phyloP scores from a whole-genome alignment of 306 rosid genomes.

The Biancaea sappan region DNA sequence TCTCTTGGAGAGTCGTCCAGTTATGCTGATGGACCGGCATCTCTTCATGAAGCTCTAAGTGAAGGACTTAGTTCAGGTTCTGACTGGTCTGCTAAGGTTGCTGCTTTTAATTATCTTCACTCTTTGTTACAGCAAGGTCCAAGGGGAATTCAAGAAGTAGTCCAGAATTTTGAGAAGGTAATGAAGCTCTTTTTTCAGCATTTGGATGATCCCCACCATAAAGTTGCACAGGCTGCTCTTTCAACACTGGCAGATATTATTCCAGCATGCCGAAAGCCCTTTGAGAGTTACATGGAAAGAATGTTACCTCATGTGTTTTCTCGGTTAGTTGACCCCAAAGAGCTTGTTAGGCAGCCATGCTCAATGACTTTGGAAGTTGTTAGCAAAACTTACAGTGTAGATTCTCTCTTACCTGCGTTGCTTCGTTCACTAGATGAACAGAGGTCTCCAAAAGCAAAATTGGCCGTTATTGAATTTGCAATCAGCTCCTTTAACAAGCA shows the following conservation, averaged over 20 bases:
- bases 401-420: constrained; percentile 95
- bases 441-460: constrained; percentile 96
- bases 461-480: constrained; percentile 95
- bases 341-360: constrained; percentile 90
- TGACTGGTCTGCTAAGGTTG: constrained; percentile 98
- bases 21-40: constrained; percentile 83
- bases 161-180: constrained; percentile 94
- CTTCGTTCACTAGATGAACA: constrained; percentile 99
- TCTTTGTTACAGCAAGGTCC: constrained; percentile 96
- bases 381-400: constrained; percentile 77
- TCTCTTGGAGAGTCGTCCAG: constrained; percentile 76
- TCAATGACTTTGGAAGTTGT: constrained; percentile 89
- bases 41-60: constrained; percentile 90
- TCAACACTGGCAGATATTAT: constrained; percentile 91
- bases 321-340: constrained; percentile 96
- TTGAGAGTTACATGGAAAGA: constrained; percentile 98
- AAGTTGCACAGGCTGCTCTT: constrained; percentile 99
- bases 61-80: constrained; percentile 94
- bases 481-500: constrained; percentile 90
- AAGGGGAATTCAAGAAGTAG: constrained; percentile 87
- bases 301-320: constrained; percentile 97
- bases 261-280: constrained; percentile 92
- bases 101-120: constrained; percentile 89
- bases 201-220: constrained; percentile 99
- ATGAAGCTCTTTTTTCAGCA: constrained; percentile 99